Percentiles rank a stretch among this genome's conserved stretches.
Evolutionary conservation across 495 filamentous ascomycete genomes (phyloP).

Genomic region (Lasiosphaeria hispida): DNA sequence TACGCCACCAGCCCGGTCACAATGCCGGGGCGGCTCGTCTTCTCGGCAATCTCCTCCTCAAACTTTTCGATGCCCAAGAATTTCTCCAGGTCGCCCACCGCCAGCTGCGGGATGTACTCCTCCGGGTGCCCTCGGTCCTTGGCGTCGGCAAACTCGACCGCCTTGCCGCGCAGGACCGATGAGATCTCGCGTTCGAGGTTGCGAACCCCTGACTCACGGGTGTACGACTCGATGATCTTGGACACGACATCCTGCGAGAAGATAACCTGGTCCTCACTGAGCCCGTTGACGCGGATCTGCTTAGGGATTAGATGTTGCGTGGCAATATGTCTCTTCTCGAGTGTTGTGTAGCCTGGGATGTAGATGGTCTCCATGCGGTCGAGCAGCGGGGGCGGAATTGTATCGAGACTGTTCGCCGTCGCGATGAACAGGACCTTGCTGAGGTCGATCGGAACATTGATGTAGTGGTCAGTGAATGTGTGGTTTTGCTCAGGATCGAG

Average conservation of each 20-base stretch:
- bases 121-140: constrained; percentile 69
- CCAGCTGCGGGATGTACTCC: constrained; percentile 72
- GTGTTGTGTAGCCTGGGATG: constrained; percentile 90
- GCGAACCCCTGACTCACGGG: constrained; percentile 94
- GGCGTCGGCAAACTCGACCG: constrained; percentile 89
- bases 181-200: constrained; percentile 95
- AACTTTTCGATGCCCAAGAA: constrained; percentile 94
- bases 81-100: constrained; percentile 74
- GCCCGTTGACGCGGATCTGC: constrained; percentile 77
- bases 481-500: constrained; percentile 98
- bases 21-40: constrained; percentile 81
- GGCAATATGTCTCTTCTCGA: constrained; percentile 98
- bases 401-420: constrained; percentile 95
- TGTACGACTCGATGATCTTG: constrained; percentile 94
- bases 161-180: constrained; percentile 90
- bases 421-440: constrained; percentile 98
- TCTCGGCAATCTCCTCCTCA: constrained; percentile 93
- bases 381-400: constrained; percentile 89
- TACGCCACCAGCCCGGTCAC: constrained; percentile 98
- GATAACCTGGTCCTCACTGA: constrained; percentile 67
- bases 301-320: constrained; percentile 91
- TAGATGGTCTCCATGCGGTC: constrained; percentile 96
- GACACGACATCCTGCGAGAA: constrained; percentile 82
- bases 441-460: constrained; percentile 93
- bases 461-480: constrained; percentile 92